These are phyloP conservation scores for Tetrahymena thermophila DNA, from an alignment of 73 alveolate genomes.

Conservation along the genomic window DNA sequence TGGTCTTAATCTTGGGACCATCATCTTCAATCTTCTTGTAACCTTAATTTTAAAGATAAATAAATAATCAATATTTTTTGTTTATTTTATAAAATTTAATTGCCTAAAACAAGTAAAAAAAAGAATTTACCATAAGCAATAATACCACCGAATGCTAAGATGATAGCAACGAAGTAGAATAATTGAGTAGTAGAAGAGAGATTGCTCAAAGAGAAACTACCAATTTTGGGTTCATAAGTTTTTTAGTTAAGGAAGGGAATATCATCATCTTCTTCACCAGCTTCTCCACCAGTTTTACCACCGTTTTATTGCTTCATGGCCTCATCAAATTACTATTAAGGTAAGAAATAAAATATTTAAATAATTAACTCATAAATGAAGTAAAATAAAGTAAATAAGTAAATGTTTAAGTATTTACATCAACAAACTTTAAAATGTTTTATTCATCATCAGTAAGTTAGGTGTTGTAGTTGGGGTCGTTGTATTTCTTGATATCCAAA, in stretches of 20 bases:
- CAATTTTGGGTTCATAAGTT: neutral
- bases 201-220: neutral
- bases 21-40: neutral
- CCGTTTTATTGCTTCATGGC: neutral
- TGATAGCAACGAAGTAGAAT: neutral
- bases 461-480: neutral
- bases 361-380: neutral
- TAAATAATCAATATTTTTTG: neutral
- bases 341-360: neutral
- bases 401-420: neutral
- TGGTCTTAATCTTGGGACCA: neutral
- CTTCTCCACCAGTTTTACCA: neutral
- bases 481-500: neutral
- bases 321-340: neutral
- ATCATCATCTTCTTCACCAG: neutral
- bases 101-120: neutral
- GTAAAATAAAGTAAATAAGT: neutral
- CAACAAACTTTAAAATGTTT: neutral
- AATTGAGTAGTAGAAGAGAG: neutral
- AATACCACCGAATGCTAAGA: neutral
- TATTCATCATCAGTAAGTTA: neutral
- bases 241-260: neutral
- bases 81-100: neutral
- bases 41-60: neutral
- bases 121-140: neutral